Evolutionary conservation across 768 basidiomycete genomes (phyloP).

Genomic region (Suillus clintonianus): DNA sequence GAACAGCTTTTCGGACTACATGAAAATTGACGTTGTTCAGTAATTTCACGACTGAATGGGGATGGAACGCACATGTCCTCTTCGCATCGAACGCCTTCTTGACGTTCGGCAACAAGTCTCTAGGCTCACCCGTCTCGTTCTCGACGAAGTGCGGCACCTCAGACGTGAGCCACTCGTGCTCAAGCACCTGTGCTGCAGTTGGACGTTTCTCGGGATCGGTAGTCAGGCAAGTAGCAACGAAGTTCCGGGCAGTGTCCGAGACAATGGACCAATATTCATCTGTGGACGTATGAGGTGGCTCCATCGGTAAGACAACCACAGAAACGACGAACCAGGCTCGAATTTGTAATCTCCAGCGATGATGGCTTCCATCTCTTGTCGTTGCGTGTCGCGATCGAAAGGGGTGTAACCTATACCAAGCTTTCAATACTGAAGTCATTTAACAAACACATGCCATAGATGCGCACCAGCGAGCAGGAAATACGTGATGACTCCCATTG

Average conservation of each 20-base stretch:
- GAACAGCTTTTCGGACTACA: slow-evolving; percentile 85
- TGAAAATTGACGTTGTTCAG: neutral
- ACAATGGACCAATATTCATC: slow-evolving; percentile 87
- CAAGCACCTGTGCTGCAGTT: slow-evolving; percentile 71
- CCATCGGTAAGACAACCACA: neutral
- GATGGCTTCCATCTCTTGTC: slow-evolving; percentile 94
- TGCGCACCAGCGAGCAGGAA: slow-evolving; percentile 76
- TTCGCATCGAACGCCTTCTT: slow-evolving; percentile 89
- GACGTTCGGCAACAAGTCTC: slow-evolving; percentile 85
- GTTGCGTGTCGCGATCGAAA: slow-evolving; percentile 89
- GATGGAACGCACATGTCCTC: slow-evolving; percentile 66
- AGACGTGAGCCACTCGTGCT: slow-evolving; percentile 70
- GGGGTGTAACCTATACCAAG: slow-evolving; percentile 78
- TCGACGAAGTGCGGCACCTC: slow-evolving; percentile 69
- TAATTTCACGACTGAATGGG: neutral
- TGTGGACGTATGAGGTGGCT: slow-evolving; percentile 18
- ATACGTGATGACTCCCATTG: slow-evolving; percentile 98
- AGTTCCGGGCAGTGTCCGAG: slow-evolving; percentile 79
- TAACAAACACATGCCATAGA: neutral
- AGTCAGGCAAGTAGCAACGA: slow-evolving; percentile 82
- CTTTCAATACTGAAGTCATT: slow-evolving; percentile 1
- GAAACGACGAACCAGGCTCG: slow-evolving; percentile 52
- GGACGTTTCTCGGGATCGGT: slow-evolving; percentile 80
- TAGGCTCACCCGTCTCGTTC: slow-evolving; percentile 55
- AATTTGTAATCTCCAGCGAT: slow-evolving; percentile 92